A percentile compares a stretch with the other conserved stretches of the same genome.
These are phyloP conservation scores for Neltuma alba DNA, from an alignment of 306 rosid genomes.

Conservation along the genomic window DNA sequence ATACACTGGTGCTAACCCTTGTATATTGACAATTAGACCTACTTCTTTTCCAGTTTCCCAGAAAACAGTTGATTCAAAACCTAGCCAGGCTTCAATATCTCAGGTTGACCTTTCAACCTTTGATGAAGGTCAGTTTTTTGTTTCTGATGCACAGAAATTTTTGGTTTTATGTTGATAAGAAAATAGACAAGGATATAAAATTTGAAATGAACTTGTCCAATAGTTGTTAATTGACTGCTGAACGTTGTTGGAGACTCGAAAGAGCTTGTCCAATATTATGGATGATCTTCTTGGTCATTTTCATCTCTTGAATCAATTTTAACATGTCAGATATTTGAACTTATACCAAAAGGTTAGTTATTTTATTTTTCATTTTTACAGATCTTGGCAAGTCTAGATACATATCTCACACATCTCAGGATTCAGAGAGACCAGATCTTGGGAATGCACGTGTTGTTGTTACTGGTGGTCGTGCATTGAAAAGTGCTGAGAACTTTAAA, in stretches of 20 bases:
- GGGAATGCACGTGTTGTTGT: slow-evolving; percentile 85
- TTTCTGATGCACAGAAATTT: slow-evolving; percentile 34
- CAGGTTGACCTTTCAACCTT: slow-evolving; percentile 94
- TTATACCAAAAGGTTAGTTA: background rate
- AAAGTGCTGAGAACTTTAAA: slow-evolving; percentile 91
- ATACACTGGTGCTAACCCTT: slow-evolving; percentile 80
- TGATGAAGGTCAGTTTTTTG: slow-evolving; percentile 68
- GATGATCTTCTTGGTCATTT: slow-evolving; percentile 32
- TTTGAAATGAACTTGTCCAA: slow-evolving; percentile 9
- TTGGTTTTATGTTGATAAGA: slow-evolving; percentile 23
- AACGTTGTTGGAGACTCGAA: slow-evolving; percentile 26
- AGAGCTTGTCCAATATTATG: slow-evolving; percentile 29
- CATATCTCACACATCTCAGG: slow-evolving; percentile 68
- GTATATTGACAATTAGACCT: slow-evolving; percentile 81
- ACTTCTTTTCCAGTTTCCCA: slow-evolving; percentile 73
- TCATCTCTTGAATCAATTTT: slow-evolving; percentile 17
- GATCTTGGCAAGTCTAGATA: slow-evolving; percentile 74
- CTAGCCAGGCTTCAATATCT: slow-evolving; percentile 67
- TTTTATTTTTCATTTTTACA: slow-evolving; percentile 34
- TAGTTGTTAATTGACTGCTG: slow-evolving; percentile 3
- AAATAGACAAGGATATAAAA: slow-evolving; percentile 6
- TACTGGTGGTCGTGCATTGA: slow-evolving; percentile 88
- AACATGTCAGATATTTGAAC: slow-evolving; percentile 28
- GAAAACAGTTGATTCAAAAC: slow-evolving; percentile 51
- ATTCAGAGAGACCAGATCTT: slow-evolving; percentile 85